Evolutionary conservation across 208 protist genomes (phyloP).

Genomic region (Wallacemonas sp.): DNA sequence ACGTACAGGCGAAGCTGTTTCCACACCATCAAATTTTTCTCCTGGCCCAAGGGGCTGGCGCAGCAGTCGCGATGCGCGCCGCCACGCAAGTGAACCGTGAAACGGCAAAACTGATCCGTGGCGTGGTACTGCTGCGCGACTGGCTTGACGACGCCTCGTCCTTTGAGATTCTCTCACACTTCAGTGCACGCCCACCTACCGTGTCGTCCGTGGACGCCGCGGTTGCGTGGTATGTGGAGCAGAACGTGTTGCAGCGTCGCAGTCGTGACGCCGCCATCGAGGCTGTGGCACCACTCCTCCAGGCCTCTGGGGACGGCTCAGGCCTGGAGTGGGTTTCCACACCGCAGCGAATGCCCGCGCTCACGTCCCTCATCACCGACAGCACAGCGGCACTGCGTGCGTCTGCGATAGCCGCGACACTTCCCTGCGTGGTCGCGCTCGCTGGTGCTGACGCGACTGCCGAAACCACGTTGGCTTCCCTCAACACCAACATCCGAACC

Average conservation of each 20-base stretch:
- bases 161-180: not conserved
- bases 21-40: constrained; percentile 8
- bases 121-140: constrained; percentile 1
- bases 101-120: not conserved
- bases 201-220: not conserved
- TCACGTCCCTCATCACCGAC: not conserved
- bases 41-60: not conserved
- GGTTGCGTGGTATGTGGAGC: not conserved
- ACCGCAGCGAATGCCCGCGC: not conserved
- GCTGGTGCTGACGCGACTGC: not conserved
- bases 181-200: not conserved
- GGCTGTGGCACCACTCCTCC: not conserved
- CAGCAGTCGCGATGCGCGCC: not conserved
- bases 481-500: not conserved
- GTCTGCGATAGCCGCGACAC: not conserved
- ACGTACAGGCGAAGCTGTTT: constrained; percentile 6
- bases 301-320: not conserved
- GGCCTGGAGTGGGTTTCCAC: not conserved
- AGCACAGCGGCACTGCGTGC: not conserved
- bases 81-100: not conserved
- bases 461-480: not conserved
- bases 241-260: not conserved
- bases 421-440: not conserved
- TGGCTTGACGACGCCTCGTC: constrained; percentile 2
- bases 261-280: not conserved